These are phyloP conservation scores for Microcos paniculata DNA, from an alignment of 345 rosid genomes.

Conservation along the genomic window DNA sequence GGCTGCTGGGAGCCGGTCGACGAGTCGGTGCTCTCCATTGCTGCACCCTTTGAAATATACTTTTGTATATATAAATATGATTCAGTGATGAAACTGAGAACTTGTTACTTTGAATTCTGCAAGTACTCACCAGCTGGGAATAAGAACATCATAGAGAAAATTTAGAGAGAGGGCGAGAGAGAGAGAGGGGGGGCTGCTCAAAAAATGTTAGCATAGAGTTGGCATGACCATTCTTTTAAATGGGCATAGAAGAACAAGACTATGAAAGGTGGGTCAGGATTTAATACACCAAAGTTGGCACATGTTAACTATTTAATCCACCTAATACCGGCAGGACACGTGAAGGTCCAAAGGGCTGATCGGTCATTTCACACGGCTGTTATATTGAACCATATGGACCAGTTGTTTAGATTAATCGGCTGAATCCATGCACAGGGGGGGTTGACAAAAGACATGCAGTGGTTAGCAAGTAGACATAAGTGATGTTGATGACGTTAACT, in stretches of 20 bases:
- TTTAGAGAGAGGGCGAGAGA: background rate
- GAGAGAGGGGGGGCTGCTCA: background rate
- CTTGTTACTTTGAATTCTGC: background rate
- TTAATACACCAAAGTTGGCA: background rate
- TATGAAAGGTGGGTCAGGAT: background rate
- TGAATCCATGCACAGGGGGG: slow-evolving; percentile 22
- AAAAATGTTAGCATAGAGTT: slow-evolving; percentile 22
- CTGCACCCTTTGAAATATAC: background rate
- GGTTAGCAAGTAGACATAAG: background rate
- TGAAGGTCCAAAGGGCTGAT: background rate
- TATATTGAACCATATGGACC: background rate
- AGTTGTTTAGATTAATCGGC: background rate
- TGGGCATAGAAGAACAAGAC: slow-evolving; percentile 15
- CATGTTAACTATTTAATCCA: background rate
- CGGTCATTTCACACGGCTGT: background rate
- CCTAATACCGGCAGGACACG: background rate
- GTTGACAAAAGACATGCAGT: slow-evolving; percentile 21
- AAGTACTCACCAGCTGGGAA: slow-evolving; percentile 7
- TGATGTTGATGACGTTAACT: slow-evolving; percentile 19
- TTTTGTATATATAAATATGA: background rate
- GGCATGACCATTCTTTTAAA: slow-evolving; percentile 33
- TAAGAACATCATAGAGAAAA: slow-evolving; percentile 15
- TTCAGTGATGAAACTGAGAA: slow-evolving; percentile 2
- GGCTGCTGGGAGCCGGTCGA: slow-evolving; percentile 71
- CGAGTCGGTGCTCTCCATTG: slow-evolving; percentile 83